Evolutionary conservation across 140 eudicot species (phyloP), one percentile per base, ranked within the genome.

Genomic region (Anethum foeniculum): DNA sequence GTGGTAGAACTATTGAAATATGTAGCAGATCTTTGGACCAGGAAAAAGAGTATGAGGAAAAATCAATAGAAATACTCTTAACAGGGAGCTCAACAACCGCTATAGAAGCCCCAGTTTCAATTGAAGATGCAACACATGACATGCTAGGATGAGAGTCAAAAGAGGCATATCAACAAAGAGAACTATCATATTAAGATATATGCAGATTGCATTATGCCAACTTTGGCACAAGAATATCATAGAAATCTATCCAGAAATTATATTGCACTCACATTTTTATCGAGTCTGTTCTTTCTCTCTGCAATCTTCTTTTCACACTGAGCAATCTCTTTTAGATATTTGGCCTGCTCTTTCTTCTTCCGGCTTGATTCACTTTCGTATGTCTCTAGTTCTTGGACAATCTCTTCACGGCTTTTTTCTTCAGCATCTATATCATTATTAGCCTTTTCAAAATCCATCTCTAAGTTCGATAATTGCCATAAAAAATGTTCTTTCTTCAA

Each of bases 401-500:
- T 92, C 84, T 87, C 93, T 86, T 90, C 90, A 48, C 86, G 93
- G 75, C 89, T 87, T 82, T 83, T 79, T 87, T 90, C 87, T 84
- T 96, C 99, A 83, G 83, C 91, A 56, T 89, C 96, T 68, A 93
- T 87, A 44, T 96, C 99, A 83, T 91, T 86, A 64, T 88, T 91
- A 27, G 93, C 92, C 82, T 91, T 93, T 62, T 88, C 90, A 80
- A 87, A 86, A 77, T 96, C 99, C 32, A 87, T 93, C 85, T 93
- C 91, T 77, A 96, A 88, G 88, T 87, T 93, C 48, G 82, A 91
- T 36, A 96, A 80, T 83, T 96, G 97, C 99, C 99, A 96, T 74
- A 96, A 83, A 85, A 81, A 91, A 87, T 96, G 96, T 82, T 96
- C 98, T 80, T 84, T 90, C 97, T 96, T 96, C 88, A 91, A 83